A percentile compares a stretch with the other conserved stretches of the same genome.
phyloP scores from a whole-genome alignment of 768 basidiomycete genomes.

The Tulasnella sp. region DNA sequence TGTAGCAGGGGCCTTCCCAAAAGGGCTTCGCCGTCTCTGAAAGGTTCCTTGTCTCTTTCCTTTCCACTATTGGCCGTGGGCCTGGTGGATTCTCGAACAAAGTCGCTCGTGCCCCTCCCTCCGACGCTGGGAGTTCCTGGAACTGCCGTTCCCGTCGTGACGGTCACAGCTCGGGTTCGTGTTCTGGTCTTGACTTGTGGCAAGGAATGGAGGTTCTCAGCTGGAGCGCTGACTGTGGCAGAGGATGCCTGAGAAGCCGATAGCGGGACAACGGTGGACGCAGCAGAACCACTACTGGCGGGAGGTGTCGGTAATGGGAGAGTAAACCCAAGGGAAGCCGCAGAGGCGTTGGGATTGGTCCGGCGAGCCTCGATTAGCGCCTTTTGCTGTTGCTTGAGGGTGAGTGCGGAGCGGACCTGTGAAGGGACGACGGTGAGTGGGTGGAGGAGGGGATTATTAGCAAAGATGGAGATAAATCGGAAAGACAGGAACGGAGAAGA shows the following conservation, averaged over 20 bases:
- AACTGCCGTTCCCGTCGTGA: slow-evolving; percentile 1
- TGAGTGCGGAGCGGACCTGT: slow-evolving; percentile 13
- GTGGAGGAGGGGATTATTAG: neutral
- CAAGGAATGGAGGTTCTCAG: neutral
- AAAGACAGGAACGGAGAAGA: slow-evolving; percentile 4
- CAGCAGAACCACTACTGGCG: neutral
- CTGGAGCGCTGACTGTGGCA: neutral
- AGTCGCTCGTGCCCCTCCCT: neutral
- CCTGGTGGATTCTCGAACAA: neutral
- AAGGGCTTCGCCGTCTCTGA: too few species aligned
- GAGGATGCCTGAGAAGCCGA: neutral
- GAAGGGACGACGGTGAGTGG: neutral
- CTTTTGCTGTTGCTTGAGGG: slow-evolving; percentile 18
- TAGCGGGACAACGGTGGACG: neutral
- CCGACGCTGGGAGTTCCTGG: neutral
- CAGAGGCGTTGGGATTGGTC: slow-evolving; percentile 9
- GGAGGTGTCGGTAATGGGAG: slow-evolving; percentile 3
- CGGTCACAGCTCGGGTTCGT: neutral
- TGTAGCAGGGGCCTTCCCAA: neutral
- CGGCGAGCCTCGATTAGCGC: slow-evolving; percentile 17
- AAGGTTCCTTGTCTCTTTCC: too few species aligned
- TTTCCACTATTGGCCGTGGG: too few species aligned
- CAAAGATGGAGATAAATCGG: neutral
- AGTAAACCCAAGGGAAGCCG: neutral
- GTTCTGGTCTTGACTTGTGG: neutral